These are phyloP conservation scores for Magnaporthiopsis rhizophila DNA, from an alignment of 2,329 filamentous ascomycete genomes.

Conservation along the genomic window DNA sequence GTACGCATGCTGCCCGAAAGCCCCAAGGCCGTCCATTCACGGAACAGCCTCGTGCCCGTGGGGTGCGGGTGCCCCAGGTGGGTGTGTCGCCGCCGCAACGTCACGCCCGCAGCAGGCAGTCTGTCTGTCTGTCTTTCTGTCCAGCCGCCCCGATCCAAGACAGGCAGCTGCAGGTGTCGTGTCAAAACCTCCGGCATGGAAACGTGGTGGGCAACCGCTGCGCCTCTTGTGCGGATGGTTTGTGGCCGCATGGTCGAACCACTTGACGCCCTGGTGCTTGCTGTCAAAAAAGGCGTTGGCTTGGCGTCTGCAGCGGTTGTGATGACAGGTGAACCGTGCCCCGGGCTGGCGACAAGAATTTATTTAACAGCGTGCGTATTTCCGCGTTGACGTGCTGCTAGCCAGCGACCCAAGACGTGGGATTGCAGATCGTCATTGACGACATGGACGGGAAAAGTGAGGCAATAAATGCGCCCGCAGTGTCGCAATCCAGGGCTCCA, in stretches of 20 bases:
- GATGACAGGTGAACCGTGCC: background rate
- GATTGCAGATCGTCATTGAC: background rate
- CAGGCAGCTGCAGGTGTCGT: background rate
- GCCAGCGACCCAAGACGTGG: too few relatives aligned
- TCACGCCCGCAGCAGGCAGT: background rate
- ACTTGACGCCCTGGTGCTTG: background rate
- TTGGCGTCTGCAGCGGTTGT: background rate
- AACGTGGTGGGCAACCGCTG: background rate
- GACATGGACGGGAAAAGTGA: background rate
- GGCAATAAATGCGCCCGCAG: background rate
- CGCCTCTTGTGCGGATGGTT: background rate
- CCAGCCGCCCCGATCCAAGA: background rate
- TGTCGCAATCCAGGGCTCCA: background rate
- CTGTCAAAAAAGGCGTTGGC: background rate
- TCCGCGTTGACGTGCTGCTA: too few relatives aligned
- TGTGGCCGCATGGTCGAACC: background rate
- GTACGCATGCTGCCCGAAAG: background rate
- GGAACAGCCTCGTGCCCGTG: background rate
- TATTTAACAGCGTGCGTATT: too few relatives aligned
- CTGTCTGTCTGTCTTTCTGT: background rate
- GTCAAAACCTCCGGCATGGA: background rate
- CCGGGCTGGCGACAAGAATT: too few relatives aligned
- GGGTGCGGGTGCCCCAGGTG: background rate
- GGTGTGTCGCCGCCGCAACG: background rate
- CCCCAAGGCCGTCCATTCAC: background rate